These are phyloP conservation scores for Penicillium canariense DNA, from an alignment of 495 filamentous ascomycete species.

Conservation along the genomic window DNA sequence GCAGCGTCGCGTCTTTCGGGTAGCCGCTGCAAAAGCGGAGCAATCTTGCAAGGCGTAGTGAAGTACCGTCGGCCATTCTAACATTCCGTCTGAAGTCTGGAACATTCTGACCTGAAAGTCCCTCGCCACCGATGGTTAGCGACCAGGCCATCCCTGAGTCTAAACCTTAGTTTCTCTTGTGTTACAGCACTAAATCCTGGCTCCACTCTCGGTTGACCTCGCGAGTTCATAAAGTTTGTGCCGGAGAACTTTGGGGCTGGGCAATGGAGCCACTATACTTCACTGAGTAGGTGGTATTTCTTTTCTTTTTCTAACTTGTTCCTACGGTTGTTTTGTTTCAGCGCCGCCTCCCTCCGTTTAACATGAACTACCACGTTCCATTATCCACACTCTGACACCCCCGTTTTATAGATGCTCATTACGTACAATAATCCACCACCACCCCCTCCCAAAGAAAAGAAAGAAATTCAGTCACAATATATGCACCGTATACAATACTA, in stretches of 20 bases:
- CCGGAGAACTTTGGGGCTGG: background rate
- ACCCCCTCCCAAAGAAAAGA: no score
- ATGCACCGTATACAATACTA: background rate
- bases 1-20: background rate
- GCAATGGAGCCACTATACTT: background rate
- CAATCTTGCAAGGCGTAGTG: background rate
- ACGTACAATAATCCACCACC: constrained; percentile 1
- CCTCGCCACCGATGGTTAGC: background rate
- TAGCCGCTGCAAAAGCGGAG: background rate
- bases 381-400: background rate
- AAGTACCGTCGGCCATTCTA: background rate
- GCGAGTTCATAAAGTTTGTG: background rate
- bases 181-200: constrained; percentile 2
- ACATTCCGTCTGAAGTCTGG: background rate
- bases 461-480: background rate
- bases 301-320: background rate
- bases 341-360: background rate
- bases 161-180: constrained; percentile 2
- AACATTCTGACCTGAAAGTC: background rate
- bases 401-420: background rate
- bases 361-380: background rate
- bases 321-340: background rate
- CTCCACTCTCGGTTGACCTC: constrained; percentile 4
- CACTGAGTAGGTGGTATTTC: background rate
- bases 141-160: background rate